phyloP scores from a whole-genome alignment of 768 basidiomycete genomes.

The Favolaschia claudopus region DNA sequence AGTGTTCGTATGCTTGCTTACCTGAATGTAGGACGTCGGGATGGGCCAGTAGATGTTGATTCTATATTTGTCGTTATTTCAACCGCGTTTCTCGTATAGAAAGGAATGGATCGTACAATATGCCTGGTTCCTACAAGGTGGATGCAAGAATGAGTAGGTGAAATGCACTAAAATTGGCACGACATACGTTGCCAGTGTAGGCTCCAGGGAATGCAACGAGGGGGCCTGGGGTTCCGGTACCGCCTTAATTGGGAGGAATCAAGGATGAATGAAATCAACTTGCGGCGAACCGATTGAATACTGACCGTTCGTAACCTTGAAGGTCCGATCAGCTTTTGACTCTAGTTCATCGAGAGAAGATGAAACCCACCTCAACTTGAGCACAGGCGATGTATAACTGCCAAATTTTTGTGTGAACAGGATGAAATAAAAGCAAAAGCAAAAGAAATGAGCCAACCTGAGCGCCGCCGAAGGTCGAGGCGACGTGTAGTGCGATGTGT shows the following conservation, averaged over 20 bases:
- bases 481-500: slow-evolving; percentile 40
- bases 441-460: slow-evolving; percentile 9
- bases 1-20: background rate
- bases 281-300: background rate
- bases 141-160: background rate
- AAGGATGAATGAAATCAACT: background rate
- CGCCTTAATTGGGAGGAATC: slow-evolving; percentile 25
- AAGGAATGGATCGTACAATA: slow-evolving; percentile 7
- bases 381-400: slow-evolving; percentile 40
- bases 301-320: slow-evolving; percentile 12
- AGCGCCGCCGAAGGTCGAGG: slow-evolving; percentile 37
- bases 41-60: slow-evolving; percentile 28
- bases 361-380: slow-evolving; percentile 38
- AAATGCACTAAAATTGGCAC: background rate
- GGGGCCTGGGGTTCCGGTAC: slow-evolving; percentile 40
- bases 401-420: too few relatives aligned
- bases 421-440: background rate
- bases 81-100: too few relatives aligned
- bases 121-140: slow-evolving; percentile 18
- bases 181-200: slow-evolving; percentile 33
- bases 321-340: background rate
- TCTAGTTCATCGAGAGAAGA: background rate
- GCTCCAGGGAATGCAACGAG: slow-evolving; percentile 44
- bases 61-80: background rate
- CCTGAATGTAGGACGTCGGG: slow-evolving; percentile 22